phyloP scores from a whole-genome alignment of 2,329 filamentous ascomycete species.

The Fusarium mexicanum region DNA sequence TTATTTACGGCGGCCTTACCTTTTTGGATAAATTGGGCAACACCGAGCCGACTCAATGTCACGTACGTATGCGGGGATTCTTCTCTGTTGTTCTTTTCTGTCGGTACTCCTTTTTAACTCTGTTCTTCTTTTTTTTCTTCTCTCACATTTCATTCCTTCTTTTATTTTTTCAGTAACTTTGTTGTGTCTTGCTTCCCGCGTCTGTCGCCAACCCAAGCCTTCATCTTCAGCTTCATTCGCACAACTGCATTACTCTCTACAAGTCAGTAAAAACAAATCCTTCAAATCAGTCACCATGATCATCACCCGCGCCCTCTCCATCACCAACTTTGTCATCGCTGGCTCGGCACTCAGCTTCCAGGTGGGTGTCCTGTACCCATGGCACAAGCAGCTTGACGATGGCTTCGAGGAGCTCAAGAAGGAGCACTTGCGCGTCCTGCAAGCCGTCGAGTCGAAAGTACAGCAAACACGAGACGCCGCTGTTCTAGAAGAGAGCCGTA shows the following conservation, averaged over 20 bases:
- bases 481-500: constrained; percentile 26
- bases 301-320: constrained; percentile 42
- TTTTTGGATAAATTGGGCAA: constrained; percentile 34
- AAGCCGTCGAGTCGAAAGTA: constrained; percentile 21
- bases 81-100: constrained; percentile 6
- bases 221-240: background rate
- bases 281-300: constrained; percentile 30
- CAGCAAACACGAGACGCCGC: constrained; percentile 12
- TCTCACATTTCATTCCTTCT: background rate
- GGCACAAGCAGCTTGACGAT: constrained; percentile 72
- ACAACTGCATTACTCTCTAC: background rate
- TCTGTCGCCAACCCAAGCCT: background rate
- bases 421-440: constrained; percentile 39
- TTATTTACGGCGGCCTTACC: constrained; percentile 31
- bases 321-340: constrained; percentile 68
- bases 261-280: background rate
- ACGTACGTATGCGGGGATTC: constrained; percentile 27
- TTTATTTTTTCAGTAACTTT: background rate
- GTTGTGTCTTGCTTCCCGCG: constrained; percentile 12
- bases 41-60: constrained; percentile 18
- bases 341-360: constrained; percentile 73
- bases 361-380: constrained; percentile 75
- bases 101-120: background rate
- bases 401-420: constrained; percentile 57
- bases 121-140: constrained; percentile 2